These are phyloP conservation scores for Monosporascus sp. DNA, from an alignment of 2,329 filamentous ascomycete species.

Conservation along the genomic window DNA sequence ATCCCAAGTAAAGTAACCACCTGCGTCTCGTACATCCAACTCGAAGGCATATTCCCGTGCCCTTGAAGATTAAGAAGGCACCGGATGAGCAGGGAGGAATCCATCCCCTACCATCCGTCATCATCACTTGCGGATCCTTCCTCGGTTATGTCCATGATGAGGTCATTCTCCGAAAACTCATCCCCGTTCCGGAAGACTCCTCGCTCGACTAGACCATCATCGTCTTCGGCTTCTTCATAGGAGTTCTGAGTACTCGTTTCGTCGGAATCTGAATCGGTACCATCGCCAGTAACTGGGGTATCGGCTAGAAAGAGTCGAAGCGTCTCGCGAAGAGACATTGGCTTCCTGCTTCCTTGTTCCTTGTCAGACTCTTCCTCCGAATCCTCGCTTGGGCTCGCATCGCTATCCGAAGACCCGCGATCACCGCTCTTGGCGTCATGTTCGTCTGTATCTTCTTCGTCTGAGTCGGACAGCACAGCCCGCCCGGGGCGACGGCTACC, in stretches of 20 bases:
- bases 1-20: too few species aligned
- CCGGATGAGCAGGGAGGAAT: not conserved
- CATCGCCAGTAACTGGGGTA: slow-evolving; percentile 7
- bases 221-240: slow-evolving; percentile 5
- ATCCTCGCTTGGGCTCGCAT: slow-evolving; percentile 5
- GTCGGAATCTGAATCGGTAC: slow-evolving; percentile 7
- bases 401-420: slow-evolving; percentile 5
- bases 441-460: slow-evolving; percentile 11
- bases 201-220: slow-evolving; percentile 12
- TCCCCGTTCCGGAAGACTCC: not conserved
- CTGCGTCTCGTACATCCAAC: not conserved
- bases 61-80: not conserved
- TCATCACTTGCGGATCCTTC: slow-evolving; percentile 8
- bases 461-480: slow-evolving; percentile 15
- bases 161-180: not conserved
- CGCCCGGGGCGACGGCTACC: slow-evolving; percentile 10
- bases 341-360: slow-evolving; percentile 5
- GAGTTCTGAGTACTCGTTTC: not conserved
- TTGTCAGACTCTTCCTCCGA: slow-evolving; percentile 4
- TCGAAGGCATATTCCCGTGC: not conserved
- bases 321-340: slow-evolving; percentile 15
- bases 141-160: slow-evolving; percentile 6
- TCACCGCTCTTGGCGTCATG: not conserved
- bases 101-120: not conserved
- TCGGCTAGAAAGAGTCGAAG: slow-evolving; percentile 13